Evolutionary conservation across 139 green algal genomes (phyloP).

Genomic region (Ettlia oleoabundans): DNA sequence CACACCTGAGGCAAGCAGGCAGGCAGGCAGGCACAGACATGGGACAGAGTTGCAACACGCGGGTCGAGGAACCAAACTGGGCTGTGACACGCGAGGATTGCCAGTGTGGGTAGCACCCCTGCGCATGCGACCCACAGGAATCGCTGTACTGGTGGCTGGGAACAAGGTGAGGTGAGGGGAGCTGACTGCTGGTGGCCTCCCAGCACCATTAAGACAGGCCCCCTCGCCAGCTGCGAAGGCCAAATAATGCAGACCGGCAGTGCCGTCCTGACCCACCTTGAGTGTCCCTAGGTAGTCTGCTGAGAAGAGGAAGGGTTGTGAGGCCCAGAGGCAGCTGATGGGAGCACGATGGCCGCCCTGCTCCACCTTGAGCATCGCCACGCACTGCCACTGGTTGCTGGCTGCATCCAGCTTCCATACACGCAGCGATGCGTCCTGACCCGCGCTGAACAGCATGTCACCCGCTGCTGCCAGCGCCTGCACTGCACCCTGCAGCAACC

Average conservation of each 20-base stretch:
- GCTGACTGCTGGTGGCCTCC: neutral
- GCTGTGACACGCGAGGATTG: too few species aligned
- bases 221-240: neutral
- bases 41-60: neutral
- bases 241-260: neutral
- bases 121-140: too few species aligned
- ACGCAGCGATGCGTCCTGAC: conserved; percentile 74
- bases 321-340: conserved; percentile 56
- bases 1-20: conserved; percentile 62
- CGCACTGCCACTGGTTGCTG: conserved; percentile 16
- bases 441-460: conserved; percentile 66
- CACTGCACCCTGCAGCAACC: conserved; percentile 50
- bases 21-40: neutral
- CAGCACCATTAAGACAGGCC: neutral
- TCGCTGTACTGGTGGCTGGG: too few species aligned
- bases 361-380: conserved; percentile 35
- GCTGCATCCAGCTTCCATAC: conserved; percentile 72
- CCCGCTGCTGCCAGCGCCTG: conserved; percentile 50
- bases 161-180: neutral
- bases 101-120: too few species aligned
- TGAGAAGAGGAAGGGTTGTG: conserved; percentile 69
- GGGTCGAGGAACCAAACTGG: too few species aligned
- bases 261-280: conserved; percentile 49
- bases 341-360: conserved; percentile 63
- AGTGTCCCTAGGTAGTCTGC: conserved; percentile 73